These are phyloP conservation scores for Schwanniomyces vanrijiae DNA, from an alignment of 805 yeast species.

Conservation along the genomic window DNA sequence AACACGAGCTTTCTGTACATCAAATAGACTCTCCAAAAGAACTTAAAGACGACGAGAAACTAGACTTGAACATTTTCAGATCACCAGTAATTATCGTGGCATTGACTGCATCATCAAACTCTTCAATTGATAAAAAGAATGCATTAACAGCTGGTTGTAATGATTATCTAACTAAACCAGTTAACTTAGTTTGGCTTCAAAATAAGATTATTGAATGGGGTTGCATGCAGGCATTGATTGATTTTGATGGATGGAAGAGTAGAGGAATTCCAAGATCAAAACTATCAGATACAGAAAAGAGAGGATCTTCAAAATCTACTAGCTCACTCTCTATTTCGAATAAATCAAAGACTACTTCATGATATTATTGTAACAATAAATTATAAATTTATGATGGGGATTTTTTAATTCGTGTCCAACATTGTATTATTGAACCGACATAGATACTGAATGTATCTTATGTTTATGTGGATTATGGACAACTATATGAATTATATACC, in stretches of 20 bases:
- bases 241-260: slow-evolving; percentile 85
- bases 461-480: background rate
- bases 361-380: background rate
- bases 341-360: background rate
- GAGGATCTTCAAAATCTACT: background rate
- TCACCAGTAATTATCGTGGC: slow-evolving; percentile 99
- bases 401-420: background rate
- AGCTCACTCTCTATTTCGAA: background rate
- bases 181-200: slow-evolving; percentile 88
- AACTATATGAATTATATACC: background rate
- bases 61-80: slow-evolving; percentile 65
- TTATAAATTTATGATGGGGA: background rate
- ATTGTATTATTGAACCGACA: background rate
- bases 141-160: slow-evolving; percentile 98
- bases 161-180: slow-evolving; percentile 95
- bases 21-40: slow-evolving; percentile 20
- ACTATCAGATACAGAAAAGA: background rate
- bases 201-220: slow-evolving; percentile 98
- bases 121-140: slow-evolving; percentile 80
- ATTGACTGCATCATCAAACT: slow-evolving; percentile 81
- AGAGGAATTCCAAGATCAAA: slow-evolving; percentile 10
- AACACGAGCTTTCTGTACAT: slow-evolving; percentile 28
- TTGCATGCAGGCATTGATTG: slow-evolving; percentile 96
- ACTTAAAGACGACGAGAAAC: slow-evolving; percentile 46
- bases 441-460: background rate